Evolutionary conservation across 257 asterid species (phyloP), one percentile per base, ranked within the genome.

Genomic region (Verbena officinalis): DNA sequence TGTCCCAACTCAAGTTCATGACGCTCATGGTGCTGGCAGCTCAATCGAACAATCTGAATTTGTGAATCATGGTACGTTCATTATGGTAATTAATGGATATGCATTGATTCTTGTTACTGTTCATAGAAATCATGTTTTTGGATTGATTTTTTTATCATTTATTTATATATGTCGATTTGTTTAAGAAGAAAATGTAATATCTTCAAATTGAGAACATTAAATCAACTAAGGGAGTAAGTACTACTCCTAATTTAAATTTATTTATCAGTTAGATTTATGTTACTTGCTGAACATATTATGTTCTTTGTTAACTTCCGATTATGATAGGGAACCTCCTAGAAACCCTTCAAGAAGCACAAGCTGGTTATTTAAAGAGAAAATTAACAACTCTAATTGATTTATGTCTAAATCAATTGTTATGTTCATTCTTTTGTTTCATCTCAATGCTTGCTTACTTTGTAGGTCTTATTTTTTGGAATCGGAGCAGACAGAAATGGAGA

Each of bases 391-490:
- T 27, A 27, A 5, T 27, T 27, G 33, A 27, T 27, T 27, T 27
- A 27, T 5, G 33, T 27, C 5, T 27, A 27, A 27, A 2, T 36
- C 40, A 4, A 36, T 55, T 54, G 33, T 46, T 8, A 12, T 27
- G 48, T 20, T 44, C 15, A 13, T 55, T 44, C 0, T 30, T 42
- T 27, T 52, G 1, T 13, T 71, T 34, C 22, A 17, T 57, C 39
- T 33, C 27, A 12, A n/a, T 63, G 44, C 34, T n/a, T 20, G 44
- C 20, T 36, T 50, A 27, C 30, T 42, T 43, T 72, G 60, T 64
- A 91, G 97, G 95, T 67, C 81, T 84, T 60, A 74, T 78, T 70
- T 82, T 61, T 64, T 91, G 97, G 97, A 84, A 73, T 68, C 86
- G 86, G 70, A 76, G 34, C 62, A 81, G 97, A 68, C 86, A 73